Conservation (phyloP, 1,139 yeast genomes). For the Pichia sp. region DNA sequence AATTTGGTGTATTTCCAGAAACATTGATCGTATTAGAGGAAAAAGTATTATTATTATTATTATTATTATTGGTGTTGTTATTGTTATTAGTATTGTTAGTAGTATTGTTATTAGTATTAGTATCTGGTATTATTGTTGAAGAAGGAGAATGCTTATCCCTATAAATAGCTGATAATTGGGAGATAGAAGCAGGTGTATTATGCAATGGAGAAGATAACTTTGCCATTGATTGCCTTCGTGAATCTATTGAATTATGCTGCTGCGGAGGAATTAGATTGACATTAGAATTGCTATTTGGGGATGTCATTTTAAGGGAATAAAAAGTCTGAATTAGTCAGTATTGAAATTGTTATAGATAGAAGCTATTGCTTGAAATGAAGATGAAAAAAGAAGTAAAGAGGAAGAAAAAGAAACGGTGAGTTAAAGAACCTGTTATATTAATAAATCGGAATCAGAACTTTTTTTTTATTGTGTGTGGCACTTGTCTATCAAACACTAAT, state of each 20-base stretch:
- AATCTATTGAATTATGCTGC: background rate
- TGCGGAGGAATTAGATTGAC: conserved; percentile 2
- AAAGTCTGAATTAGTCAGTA: too few relatives aligned
- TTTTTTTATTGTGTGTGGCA: too few relatives aligned
- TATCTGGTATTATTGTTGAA: conserved; percentile 4
- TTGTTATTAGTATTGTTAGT: background rate
- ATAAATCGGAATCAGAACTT: too few relatives aligned
- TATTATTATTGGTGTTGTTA: background rate
- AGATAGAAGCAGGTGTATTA: conserved; percentile 8
- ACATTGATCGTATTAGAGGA: background rate
- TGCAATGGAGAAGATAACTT: conserved; percentile 12
- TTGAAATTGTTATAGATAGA: too few relatives aligned
- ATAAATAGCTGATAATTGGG: conserved; percentile 9
- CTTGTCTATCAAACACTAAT: too few relatives aligned
- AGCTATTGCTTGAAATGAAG: too few relatives aligned
- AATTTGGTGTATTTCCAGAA: conserved; percentile 8
- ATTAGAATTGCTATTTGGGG: background rate
- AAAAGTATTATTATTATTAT: background rate
- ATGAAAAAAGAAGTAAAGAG: background rate
- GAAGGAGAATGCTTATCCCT: conserved; percentile 10
- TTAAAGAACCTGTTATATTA: too few relatives aligned
- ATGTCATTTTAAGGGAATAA: background rate
- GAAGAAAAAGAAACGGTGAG: too few relatives aligned
- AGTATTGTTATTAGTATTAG: background rate
- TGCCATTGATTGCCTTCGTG: conserved; percentile 13